Evolutionary conservation across 805 yeast species (phyloP), one percentile per base, ranked within the genome.

Genomic region (Wickerhamomyces rabaulensis): DNA sequence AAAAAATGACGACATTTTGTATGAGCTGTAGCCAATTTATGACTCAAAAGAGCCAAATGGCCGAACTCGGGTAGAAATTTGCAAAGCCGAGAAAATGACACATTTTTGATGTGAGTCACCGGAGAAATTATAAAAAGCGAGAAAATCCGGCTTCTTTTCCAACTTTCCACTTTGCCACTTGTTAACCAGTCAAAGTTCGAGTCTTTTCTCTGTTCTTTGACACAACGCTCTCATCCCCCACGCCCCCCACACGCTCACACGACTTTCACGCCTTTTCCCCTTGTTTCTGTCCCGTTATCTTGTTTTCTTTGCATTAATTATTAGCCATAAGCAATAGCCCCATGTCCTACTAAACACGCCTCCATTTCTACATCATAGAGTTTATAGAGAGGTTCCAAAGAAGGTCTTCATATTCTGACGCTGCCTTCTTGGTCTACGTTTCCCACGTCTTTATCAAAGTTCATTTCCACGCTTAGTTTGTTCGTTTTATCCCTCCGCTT

Each of bases 241-340:
- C 17, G 17, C 26, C 16, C 21, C 40, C 21, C 22, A 3, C 19
- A 12, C 19, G 2, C 36, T 16, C 20, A 27, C 22, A 22, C 31
- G 31, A 15, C 16, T 23, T 6, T 39, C 7, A 17, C 41, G 19
- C 15, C 15, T 17, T 20, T 9, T 39, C 31, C 29, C 16, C 20
- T 36, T 37, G 8, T 10, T 19, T 15, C 20, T 16, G 10, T 33
- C 20, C 23, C 27, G 25, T 25, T 25, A 9, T 10, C 37, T 36
- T 25, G 25, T 42, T 37, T 39, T 9, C 8, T 10, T 9, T 22
- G 19, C 15, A 27, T 36, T 31, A 43, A 26, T 12, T 12, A 37
- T 25, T 46, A 43, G 27, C 12, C 27, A 31, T 35, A 43, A 15
- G 23, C 27, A 6, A 43, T 46, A 8, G 44, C 46, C 23, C 50